Percentiles rank a stretch among this genome's conserved stretches.
These are phyloP conservation scores for Cladosporium sp. DNA, from an alignment of 2,329 filamentous ascomycete genomes.

Conservation along the genomic window DNA sequence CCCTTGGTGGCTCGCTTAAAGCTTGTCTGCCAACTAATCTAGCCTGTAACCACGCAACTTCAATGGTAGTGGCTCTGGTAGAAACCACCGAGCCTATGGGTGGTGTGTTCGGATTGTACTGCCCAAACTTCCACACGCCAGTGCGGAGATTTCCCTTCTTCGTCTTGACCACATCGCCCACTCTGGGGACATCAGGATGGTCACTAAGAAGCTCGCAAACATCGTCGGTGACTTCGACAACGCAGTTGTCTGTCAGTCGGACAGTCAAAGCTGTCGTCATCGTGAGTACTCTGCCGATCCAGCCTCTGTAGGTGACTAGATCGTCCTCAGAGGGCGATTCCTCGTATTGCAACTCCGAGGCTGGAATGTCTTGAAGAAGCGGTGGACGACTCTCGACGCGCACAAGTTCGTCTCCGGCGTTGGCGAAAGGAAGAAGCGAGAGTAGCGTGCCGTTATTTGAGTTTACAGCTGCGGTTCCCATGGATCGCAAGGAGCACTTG, in stretches of 20 bases:
- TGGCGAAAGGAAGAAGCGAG: slow-evolving; percentile 5
- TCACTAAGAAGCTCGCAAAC: slow-evolving; percentile 30
- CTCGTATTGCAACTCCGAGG: slow-evolving; percentile 26
- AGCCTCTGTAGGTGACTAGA: slow-evolving; percentile 50
- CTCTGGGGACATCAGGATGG: slow-evolving; percentile 7
- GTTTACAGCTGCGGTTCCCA: slow-evolving; percentile 16
- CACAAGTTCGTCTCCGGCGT: slow-evolving; percentile 1
- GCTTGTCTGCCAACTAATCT: slow-evolving; percentile 22
- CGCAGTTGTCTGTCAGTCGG: slow-evolving; percentile 47
- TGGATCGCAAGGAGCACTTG: slow-evolving; percentile 40
- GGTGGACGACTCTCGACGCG: slow-evolving; percentile 12
- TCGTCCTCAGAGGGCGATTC: slow-evolving; percentile 44
- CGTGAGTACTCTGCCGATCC: slow-evolving; percentile 51
- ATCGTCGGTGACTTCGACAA: slow-evolving; percentile 49
- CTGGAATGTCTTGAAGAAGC: slow-evolving; percentile 26
- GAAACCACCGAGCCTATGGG: slow-evolving; percentile 51
- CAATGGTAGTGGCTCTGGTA: slow-evolving; percentile 41
- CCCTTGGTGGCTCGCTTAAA: slow-evolving; percentile 22
- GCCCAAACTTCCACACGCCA: slow-evolving; percentile 50
- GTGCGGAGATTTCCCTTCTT: slow-evolving; percentile 48
- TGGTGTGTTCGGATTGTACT: slow-evolving; percentile 45
- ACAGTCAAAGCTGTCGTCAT: slow-evolving; percentile 48
- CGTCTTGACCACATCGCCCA: slow-evolving; percentile 47
- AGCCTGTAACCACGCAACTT: slow-evolving; percentile 50
- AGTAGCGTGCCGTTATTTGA: slow-evolving; percentile 7